Conservation (phyloP, 805 yeast genomes). For the Candida piceae region DNA sequence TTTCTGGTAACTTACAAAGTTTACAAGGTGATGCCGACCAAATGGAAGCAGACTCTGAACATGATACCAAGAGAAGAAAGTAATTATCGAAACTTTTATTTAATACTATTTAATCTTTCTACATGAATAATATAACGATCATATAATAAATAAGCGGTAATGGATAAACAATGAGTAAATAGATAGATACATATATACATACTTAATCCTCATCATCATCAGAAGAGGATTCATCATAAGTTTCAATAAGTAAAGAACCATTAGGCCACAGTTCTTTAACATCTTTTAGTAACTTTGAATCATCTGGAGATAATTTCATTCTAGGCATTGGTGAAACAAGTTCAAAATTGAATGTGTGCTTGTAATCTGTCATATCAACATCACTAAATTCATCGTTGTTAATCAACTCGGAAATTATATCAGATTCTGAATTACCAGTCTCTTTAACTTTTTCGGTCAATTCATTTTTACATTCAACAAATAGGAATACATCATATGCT, state of each 20-base stretch:
- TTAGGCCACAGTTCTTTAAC: constrained; percentile 34
- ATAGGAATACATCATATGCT: constrained; percentile 44
- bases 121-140: background rate
- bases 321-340: constrained; percentile 34
- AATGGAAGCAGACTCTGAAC: background rate
- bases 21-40: constrained; percentile 16
- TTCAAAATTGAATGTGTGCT: constrained; percentile 28
- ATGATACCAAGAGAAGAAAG: constrained; percentile 21
- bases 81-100: constrained; percentile 1
- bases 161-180: no score
- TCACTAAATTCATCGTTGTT: constrained; percentile 4
- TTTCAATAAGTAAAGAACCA: constrained; percentile 32
- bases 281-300: constrained; percentile 14
- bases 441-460: constrained; percentile 9
- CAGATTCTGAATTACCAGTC: constrained; percentile 7
- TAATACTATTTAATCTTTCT: no score
- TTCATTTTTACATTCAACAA: constrained; percentile 38
- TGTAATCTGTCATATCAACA: constrained; percentile 10
- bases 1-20: constrained; percentile 39
- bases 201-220: constrained; percentile 10
- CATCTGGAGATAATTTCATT: constrained; percentile 23
- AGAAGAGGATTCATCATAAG: constrained; percentile 17
- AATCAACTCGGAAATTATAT: constrained; percentile 8
- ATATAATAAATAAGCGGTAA: no score
- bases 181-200: background rate